These are phyloP conservation scores for Zygotorulaspora danielsina DNA, from an alignment of 805 yeast genomes.

Conservation along the genomic window DNA sequence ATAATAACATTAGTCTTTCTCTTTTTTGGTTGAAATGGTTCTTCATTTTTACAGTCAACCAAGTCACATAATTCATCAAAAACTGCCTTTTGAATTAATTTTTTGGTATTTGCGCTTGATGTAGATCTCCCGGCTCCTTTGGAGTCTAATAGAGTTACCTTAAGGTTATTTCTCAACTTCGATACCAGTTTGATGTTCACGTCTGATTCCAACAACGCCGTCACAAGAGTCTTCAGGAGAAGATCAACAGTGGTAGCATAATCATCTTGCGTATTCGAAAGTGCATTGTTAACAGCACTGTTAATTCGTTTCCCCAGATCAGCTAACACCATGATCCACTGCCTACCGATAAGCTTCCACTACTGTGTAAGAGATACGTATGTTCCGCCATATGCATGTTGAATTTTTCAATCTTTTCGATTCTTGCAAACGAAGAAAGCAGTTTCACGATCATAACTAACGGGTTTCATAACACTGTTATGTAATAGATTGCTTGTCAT, in stretches of 20 bases:
- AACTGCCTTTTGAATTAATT: conserved; percentile 81
- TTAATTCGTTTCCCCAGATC: conserved; percentile 76
- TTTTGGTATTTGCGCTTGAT: conserved; percentile 57
- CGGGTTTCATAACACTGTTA: no score
- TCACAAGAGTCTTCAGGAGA: conserved; percentile 82
- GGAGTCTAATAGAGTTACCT: conserved; percentile 49
- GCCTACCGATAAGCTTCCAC: neutral
- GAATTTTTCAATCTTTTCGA: conserved; percentile 8
- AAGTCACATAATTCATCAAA: conserved; percentile 86
- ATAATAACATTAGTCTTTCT: conserved; percentile 75
- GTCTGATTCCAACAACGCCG: conserved; percentile 89
- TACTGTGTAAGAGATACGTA: neutral
- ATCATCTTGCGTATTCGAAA: conserved; percentile 55
- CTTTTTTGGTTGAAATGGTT: conserved; percentile 80
- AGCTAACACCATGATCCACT: conserved; percentile 62
- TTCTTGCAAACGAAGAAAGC: conserved; percentile 1
- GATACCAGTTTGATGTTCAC: conserved; percentile 85
- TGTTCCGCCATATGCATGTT: neutral
- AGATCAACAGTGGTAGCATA: conserved; percentile 54
- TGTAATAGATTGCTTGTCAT: no score
- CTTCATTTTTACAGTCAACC: conserved; percentile 59
- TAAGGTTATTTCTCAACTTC: conserved; percentile 66
- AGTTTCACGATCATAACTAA: neutral
- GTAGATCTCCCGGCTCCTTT: conserved; percentile 39
- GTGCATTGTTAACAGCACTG: conserved; percentile 62